Base-by-base conservation (phyloP, 2,329 filamentous ascomycete genomes). In the Pyrenophora tritici-repentis region DNA sequence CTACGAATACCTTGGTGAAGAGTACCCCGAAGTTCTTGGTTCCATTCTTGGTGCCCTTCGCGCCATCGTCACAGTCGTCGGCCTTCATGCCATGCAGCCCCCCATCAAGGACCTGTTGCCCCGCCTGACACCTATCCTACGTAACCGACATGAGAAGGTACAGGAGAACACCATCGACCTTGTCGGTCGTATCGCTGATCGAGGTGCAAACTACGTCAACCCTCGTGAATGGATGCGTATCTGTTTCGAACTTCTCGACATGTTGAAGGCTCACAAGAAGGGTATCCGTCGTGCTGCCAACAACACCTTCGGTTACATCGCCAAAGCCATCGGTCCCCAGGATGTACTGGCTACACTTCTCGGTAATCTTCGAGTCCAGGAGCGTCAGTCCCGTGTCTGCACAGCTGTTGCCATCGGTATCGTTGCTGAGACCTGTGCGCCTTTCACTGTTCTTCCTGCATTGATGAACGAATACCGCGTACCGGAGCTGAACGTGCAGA, bases 221-320 rank as follows among this genome's bases (percentile, higher is more conserved):
- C 92, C 94, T 12, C 86, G 94, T 68, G 94, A 99, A 76, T 99
- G 94, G 94, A 99, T 99, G 95, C 87, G 94, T 72, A 99, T 99
- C 73, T 99, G 94, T 78, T 99, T 99, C 75, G 94, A 99, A 78
- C 81, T 99, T 46, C 85, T 99, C 24, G 94, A 99, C 76, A 99
- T 99, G 94, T 84, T 99, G 67, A 99, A 99, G 77, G 94, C 94
- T 6, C 94, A 99, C 81, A 99, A 99, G 79, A 99, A 99, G 82
- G 95, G 94, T 60, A 99, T 99, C 63, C 89, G 94, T 60, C 88
- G 94, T 74, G 94, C 94, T 17, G 95, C 94, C 65, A 99, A 99
- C 84, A 99, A 99, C 80, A 99, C 94, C 0, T 99, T 99, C 67
- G 94, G 94, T 73, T 99, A 97, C 82, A 99, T 99, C 68, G 94